phyloP scores from a whole-genome alignment of 495 filamentous ascomycete species.

The Hypomontagnella submonticulosa region DNA sequence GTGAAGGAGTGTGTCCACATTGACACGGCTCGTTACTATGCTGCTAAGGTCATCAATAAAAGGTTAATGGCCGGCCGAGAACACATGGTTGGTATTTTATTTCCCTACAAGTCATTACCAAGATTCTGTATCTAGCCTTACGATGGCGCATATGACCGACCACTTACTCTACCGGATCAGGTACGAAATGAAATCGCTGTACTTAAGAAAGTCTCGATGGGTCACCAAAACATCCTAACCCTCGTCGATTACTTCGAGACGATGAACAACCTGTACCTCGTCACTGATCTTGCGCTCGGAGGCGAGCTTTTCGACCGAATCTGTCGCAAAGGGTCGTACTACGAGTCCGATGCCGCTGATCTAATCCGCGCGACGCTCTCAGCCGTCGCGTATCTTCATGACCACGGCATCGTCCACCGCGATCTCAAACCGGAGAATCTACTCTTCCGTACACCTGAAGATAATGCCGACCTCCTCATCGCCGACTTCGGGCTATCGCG shows the following conservation, averaged over 20 bases:
- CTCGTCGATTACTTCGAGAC: conserved; percentile 99
- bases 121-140: not conserved
- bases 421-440: conserved; percentile 81
- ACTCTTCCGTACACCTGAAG: conserved; percentile 81
- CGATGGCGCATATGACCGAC: conserved; percentile 24
- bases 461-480: conserved; percentile 90
- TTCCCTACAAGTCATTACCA: not conserved
- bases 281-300: conserved; percentile 95
- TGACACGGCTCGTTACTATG: conserved; percentile 97
- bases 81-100: conserved; percentile 80
- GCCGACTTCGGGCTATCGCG: conserved; percentile 94
- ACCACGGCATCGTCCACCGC: conserved; percentile 97
- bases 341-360: conserved; percentile 95
- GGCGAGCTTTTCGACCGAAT: conserved; percentile 98
- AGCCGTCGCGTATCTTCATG: conserved; percentile 97
- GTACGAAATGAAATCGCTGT: conserved; percentile 98
- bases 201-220: conserved; percentile 95
- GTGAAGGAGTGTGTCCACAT: conserved; percentile 99
- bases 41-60: conserved; percentile 99
- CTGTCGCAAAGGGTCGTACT: conserved; percentile 97
- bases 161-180: conserved; percentile 55
- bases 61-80: conserved; percentile 95
- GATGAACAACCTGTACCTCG: conserved; percentile 98
- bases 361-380: conserved; percentile 94
- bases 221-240: conserved; percentile 96